phyloP scores from a whole-genome alignment of 2,329 filamentous ascomycete species.

The Fusarium dimerum region DNA sequence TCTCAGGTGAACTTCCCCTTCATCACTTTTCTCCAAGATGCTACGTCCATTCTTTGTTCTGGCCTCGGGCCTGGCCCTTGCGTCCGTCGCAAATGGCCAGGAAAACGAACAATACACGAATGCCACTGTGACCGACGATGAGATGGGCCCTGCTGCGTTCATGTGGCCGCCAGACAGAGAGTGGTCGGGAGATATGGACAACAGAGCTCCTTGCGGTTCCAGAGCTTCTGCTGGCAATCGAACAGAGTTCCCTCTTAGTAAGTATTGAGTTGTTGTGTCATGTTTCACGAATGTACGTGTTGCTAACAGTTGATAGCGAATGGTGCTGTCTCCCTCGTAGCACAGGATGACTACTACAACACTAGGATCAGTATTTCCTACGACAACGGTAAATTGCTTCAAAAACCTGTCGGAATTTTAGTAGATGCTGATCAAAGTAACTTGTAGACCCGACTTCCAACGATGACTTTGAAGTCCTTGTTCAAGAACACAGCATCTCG shows the following conservation, averaged over 20 bases:
- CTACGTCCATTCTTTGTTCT: background rate
- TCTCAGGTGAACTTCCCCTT: background rate
- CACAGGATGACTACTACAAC: slow-evolving; percentile 58
- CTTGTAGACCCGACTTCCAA: slow-evolving; percentile 40
- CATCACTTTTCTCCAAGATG: background rate
- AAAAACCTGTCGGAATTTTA: background rate
- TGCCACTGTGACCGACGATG: slow-evolving; percentile 20
- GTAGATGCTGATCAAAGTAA: background rate
- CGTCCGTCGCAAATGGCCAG: slow-evolving; percentile 7
- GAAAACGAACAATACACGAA: slow-evolving; percentile 11
- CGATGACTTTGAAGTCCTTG: slow-evolving; percentile 42
- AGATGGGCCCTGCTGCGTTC: slow-evolving; percentile 58
- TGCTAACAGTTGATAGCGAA: slow-evolving; percentile 40
- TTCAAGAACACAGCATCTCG: slow-evolving; percentile 36
- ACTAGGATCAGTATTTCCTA: slow-evolving; percentile 57
- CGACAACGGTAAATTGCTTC: slow-evolving; percentile 40
- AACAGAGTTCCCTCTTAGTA: slow-evolving; percentile 58
- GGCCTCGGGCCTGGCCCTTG: slow-evolving; percentile 5
- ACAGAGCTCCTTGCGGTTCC: slow-evolving; percentile 59
- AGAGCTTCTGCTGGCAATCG: slow-evolving; percentile 47
- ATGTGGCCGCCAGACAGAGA: slow-evolving; percentile 60
- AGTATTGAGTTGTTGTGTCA: slow-evolving; percentile 9
- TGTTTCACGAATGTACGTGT: background rate
- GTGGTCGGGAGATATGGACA: slow-evolving; percentile 57
- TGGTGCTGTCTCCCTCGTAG: slow-evolving; percentile 55